Evolutionary conservation across 495 filamentous ascomycete genomes (phyloP), one percentile per base, ranked within the genome.

Genomic region (Rostrohypoxylon terebratum): DNA sequence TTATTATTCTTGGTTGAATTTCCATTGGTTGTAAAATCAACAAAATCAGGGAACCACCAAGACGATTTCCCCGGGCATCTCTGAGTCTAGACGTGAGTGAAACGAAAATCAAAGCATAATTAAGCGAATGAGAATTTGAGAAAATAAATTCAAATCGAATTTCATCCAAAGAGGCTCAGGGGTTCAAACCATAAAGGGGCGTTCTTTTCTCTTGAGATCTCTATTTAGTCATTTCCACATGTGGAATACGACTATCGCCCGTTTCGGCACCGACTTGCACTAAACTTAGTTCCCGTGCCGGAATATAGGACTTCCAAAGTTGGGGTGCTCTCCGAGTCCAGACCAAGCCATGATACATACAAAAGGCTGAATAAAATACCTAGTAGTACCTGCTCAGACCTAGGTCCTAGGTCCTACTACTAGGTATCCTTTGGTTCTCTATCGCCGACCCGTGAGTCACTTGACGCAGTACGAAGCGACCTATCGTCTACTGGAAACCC

Each of bases 11-110:
- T 64, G 25, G 58, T 55, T 23, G 63, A 70, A 73, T 73, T 76
- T 68, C 65, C 59, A 78, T 78, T 78, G 74, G 76, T 47, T 67
- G 18, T 74, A 76, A 78, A 78, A 72, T 75, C 63, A 62, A 54
- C 20, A 71, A 59, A 72, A 67, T 65, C 67, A 77, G 47, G 75
- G 61, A 73, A 66, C 42, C 59, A 60, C 57, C 60, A 75, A 62
- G 58, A 63, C 47, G 59, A 50, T 21, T 68, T 66, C 50, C 40
- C 62, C 54, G 47, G 48, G 57, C 55, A 38, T 44, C 34, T 75
- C 36, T 64, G 53, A 36, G 72, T 64, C 64, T 75, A 70, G 65
- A 71, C 38, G 64, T 64, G 63, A 75, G 54, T 33, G 63, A 76
- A 69, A 76, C 62, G 62, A 72, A 68, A 54, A 73, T 73, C 64